A percentile compares a stretch with the other conserved stretches of the same genome.
Conservation (phyloP, 2,329 filamentous ascomycete species). For the Calonectria multiphialidica region DNA sequence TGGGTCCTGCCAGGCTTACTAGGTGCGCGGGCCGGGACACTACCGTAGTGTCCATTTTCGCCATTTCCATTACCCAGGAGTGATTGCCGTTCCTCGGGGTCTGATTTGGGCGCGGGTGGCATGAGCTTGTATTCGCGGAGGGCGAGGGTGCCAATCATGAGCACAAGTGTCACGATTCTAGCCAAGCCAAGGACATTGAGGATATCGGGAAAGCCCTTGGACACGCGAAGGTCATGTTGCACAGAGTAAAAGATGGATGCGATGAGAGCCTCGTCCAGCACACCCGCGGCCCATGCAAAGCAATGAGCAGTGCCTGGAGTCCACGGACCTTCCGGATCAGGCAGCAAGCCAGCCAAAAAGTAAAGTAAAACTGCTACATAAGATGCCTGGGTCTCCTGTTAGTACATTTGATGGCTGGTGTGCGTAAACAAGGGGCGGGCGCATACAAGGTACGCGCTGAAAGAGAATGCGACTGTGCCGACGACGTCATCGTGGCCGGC, state of each 20-base stretch:
- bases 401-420: neutral
- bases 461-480: conserved; percentile 49
- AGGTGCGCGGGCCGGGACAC: conserved; percentile 23
- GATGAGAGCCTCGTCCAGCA: conserved; percentile 52
- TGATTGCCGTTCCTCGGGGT: conserved; percentile 51
- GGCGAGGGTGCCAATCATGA: conserved; percentile 50
- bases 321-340: conserved; percentile 59
- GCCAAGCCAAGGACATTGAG: conserved; percentile 48
- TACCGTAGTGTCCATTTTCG: conserved; percentile 44
- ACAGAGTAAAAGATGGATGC: conserved; percentile 48
- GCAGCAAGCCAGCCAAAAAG: conserved; percentile 55
- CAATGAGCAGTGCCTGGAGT: conserved; percentile 51
- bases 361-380: conserved; percentile 56
- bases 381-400: conserved; percentile 47
- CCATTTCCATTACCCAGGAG: conserved; percentile 55
- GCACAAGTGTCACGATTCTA: conserved; percentile 47
- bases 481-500: conserved; percentile 37
- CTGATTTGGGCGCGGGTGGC: conserved; percentile 41
- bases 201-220: conserved; percentile 44
- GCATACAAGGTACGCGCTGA: conserved; percentile 55
- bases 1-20: conserved; percentile 42
- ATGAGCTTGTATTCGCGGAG: conserved; percentile 48
- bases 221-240: conserved; percentile 37
- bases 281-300: conserved; percentile 51
- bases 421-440: neutral